These are phyloP conservation scores for Elaeis guineensis DNA, from an alignment of 176 grass and related monocot species.

Conservation along the genomic window DNA sequence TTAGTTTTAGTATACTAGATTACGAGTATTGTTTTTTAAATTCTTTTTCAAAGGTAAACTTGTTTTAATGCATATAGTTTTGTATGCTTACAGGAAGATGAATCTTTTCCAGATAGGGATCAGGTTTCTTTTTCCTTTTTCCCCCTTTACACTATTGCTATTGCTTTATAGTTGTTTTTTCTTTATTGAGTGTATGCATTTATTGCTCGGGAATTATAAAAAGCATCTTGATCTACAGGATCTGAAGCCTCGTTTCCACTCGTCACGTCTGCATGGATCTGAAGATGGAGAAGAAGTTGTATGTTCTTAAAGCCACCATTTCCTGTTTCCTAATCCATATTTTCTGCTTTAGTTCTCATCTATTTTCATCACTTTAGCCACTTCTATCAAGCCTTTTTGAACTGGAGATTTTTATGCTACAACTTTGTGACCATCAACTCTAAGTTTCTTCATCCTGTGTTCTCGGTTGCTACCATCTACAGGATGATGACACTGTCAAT, in stretches of 20 bases:
- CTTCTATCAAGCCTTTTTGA: no score
- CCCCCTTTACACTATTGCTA: conserved; percentile 3
- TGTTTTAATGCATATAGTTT: neutral
- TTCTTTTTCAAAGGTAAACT: no score
- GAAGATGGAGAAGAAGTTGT: conserved; percentile 81
- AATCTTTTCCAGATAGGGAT: conserved; percentile 88
- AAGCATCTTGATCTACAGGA: conserved; percentile 52
- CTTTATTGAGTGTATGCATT: neutral
- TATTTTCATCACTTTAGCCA: no score
- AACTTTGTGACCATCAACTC: no score
- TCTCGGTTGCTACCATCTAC: conserved; percentile 11
- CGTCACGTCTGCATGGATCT: conserved; percentile 91
- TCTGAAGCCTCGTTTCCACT: conserved; percentile 93
- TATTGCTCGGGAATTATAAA: conserved; percentile 18
- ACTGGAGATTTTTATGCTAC: no score
- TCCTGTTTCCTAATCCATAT: conserved; percentile 3
- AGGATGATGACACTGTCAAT: conserved; percentile 96
- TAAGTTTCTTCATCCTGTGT: no score
- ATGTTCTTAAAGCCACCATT: conserved; percentile 19
- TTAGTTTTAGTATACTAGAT: no score
- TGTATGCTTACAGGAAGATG: conserved; percentile 62
- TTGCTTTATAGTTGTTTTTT: neutral
- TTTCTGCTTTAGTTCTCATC: neutral
- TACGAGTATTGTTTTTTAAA: no score
- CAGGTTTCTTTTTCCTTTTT: conserved; percentile 59